Base-by-base conservation (phyloP, 495 filamentous ascomycete species). In the Podospora australis region DNA sequence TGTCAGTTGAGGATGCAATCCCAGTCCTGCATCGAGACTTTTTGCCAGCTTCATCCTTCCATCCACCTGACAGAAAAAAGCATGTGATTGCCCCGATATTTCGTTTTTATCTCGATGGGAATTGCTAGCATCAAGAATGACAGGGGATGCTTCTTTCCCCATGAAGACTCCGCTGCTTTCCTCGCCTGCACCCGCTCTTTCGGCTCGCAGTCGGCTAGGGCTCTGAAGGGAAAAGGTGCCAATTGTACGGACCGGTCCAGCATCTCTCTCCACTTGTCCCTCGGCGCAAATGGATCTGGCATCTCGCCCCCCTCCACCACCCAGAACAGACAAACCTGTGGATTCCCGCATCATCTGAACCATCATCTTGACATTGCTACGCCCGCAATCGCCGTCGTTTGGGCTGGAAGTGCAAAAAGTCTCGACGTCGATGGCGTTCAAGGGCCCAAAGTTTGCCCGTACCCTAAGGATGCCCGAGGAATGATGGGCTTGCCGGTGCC, bases 161-260 rank as follows among this genome's bases (percentile, higher is more conserved):
- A 30, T 24, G 40, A 14, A 14, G 28, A 24, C 39, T 42, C 39
- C 39, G 39, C 39, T 21, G 39, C 36, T 17, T 39, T 34, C 26
- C 26, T 6, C 11, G 30, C 14, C n/a, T 39, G n/a, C 17, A 40
- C 17, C 38, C 38, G 17, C 21, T 20, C 20, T 40, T 40, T 40
- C 38, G 16, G 38, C 16, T 40, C 38, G 21, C 38, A 40, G 21
- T 40, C 38, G 40, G 40, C 40, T 43, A 43, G 40, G 19, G 40
- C 13, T 13, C 23, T 17, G 20, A 26, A 36, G 32, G 32, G 32
- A 36, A 36, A 36, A 17, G 14, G 32, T 36, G 32, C 32, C 32
- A 36, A 17, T 6, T 4, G 32, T n/a, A n/a, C 14, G 32, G 32
- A 36, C 19, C 32, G 32, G 19, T 10, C 30, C 30, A 10, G 19